A percentile compares a stretch with the other conserved stretches of the same genome.
Evolutionary conservation across 305 asterid species (phyloP).

Genomic region (Fraxinus latifolia): DNA sequence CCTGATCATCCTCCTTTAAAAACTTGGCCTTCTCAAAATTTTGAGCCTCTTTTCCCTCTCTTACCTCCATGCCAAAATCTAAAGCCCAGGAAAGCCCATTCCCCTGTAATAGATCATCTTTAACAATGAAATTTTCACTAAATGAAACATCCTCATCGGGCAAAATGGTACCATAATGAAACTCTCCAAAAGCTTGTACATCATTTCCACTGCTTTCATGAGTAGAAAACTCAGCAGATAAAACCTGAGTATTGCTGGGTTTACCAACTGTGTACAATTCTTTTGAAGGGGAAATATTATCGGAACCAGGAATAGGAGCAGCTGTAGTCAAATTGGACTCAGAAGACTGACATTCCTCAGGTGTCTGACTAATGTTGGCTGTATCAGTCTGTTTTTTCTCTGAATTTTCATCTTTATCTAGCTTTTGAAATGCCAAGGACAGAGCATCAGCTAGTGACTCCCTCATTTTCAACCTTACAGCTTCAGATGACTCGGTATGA

Average conservation of each 20-base stretch:
- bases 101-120: constrained; percentile 96
- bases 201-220: constrained; percentile 36
- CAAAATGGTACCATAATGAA: constrained; percentile 46
- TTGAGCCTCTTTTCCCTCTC: constrained; percentile 46
- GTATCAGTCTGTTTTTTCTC: constrained; percentile 33
- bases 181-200: constrained; percentile 44
- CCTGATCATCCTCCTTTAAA: constrained; percentile 37
- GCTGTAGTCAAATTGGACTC: constrained; percentile 31
- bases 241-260: constrained; percentile 35
- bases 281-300: constrained; percentile 27
- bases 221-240: constrained; percentile 37
- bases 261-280: constrained; percentile 30
- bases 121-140: constrained; percentile 69
- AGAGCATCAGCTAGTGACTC: constrained; percentile 80
- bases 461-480: constrained; percentile 92
- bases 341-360: constrained; percentile 36
- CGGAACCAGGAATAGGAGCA: constrained; percentile 27
- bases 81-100: constrained; percentile 98
- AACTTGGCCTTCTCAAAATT: constrained; percentile 34
- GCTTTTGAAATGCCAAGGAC: constrained; percentile 48
- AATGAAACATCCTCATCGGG: constrained; percentile 69
- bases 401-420: constrained; percentile 33
- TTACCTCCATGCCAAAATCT: constrained; percentile 59
- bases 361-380: constrained; percentile 16
- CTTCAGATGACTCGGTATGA: constrained; percentile 53